Base-by-base conservation (phyloP, 169 alveolate species). In the Plasmodium inui region DNA sequence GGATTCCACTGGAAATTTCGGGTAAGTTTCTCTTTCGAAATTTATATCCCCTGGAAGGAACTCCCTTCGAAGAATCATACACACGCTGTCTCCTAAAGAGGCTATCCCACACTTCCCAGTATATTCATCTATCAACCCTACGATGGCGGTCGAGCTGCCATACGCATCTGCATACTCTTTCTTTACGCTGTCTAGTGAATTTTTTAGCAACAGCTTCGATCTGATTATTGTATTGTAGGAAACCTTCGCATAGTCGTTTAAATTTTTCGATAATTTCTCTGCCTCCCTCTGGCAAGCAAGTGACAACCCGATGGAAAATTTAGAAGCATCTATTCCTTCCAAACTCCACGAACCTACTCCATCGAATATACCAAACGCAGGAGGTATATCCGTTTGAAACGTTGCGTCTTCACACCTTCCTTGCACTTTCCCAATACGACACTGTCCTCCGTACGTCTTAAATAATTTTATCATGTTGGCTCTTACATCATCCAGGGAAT, bases 291-390 rank as follows among this genome's bases (percentile, higher is more conserved):
- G 84, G 50, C 96, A 94, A 17, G 95, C 96, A 22, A 82, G 81
- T 14, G 97, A 93, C 72, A 95, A 83, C 0, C 96, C 97, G n/a
- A 82, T 92, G 17, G 97, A 95, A 53, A 95, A 95, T 76, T 83
- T 89, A 10, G 97, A 95, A 46, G 97, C 96, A 50, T 95, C 97
- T 32, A 95, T 83, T 4, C 97, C 97, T 83, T 95, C 97, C 14
- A 86, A 71, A 44, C 96, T 92, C 97, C 97, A 95, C 81, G 95
- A 89, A n/a, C 97, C 97, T 1, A 95, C 97, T 14, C 97, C 97
- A 82, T 95, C 97, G 39, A 95, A 95, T n/a, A 95, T 94, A 8
- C 97, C 97, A 85, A 95, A 95, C 4, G 93, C 94, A n/a, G 96
- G 96, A 30, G 95, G 96, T 26, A 78, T 70, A 39, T 93, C 95